These are phyloP conservation scores for Nakazawaea molendinolei DNA, from an alignment of 805 yeast genomes.

Conservation along the genomic window DNA sequence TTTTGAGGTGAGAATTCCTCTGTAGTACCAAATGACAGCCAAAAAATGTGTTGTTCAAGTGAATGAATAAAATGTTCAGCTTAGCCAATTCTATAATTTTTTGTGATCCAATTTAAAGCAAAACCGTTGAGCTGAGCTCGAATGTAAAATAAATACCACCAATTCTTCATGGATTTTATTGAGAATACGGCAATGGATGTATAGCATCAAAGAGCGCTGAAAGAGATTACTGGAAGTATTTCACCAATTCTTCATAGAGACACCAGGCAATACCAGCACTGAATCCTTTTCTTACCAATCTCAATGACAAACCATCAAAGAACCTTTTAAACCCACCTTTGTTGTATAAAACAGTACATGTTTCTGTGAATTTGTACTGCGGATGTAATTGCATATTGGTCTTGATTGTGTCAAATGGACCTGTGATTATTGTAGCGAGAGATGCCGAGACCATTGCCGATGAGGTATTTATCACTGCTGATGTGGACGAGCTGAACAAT, in stretches of 20 bases:
- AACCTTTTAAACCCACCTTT: constrained; percentile 48
- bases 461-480: constrained; percentile 58
- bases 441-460: constrained; percentile 80
- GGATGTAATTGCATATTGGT: constrained; percentile 83
- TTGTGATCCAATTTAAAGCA: too few relatives aligned
- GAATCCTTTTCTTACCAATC: constrained; percentile 78
- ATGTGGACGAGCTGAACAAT: constrained; percentile 27
- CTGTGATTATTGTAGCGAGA: constrained; percentile 77
- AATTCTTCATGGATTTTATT: too few relatives aligned
- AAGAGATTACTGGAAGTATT: constrained; percentile 19
- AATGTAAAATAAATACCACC: too few relatives aligned
- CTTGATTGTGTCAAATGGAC: constrained; percentile 92
- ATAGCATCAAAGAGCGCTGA: too few relatives aligned
- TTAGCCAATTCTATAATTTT: too few relatives aligned
- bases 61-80: too few relatives aligned
- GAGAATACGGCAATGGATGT: too few relatives aligned
- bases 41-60: too few relatives aligned
- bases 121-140: too few relatives aligned
- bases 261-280: constrained; percentile 98
- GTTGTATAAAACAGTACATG: constrained; percentile 31
- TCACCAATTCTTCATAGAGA: constrained; percentile 83
- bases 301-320: constrained; percentile 77
- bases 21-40: too few relatives aligned
- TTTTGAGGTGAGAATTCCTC: too few relatives aligned
- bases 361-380: constrained; percentile 28